Evolutionary conservation across 2,329 filamentous ascomycete species (phyloP), one percentile per base, ranked within the genome.

Genomic region (Neofusicoccum sp.): DNA sequence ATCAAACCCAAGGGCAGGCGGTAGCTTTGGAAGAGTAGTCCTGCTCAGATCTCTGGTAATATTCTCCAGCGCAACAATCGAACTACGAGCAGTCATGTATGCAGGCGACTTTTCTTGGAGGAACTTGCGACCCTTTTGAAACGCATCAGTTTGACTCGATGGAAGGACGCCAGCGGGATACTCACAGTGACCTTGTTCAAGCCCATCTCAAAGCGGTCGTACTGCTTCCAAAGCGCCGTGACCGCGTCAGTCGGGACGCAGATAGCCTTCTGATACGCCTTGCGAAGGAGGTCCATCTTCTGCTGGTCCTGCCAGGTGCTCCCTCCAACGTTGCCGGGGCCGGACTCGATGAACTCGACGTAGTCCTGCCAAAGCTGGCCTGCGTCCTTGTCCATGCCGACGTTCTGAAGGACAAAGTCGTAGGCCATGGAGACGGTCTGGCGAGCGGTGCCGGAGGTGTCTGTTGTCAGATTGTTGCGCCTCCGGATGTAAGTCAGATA

Each of bases 401-500:
- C 88, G 66, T 90, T 90, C 66, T 91, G 85, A 47, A 99, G 85
- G 6, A 96, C 93, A 70, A 96, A 92, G 65, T 98, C 92, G 75
- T 97, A 99, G 2, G 92, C 90, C 65, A 91, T 88, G 20, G 87
- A 88, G 60, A 99, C 88, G 6, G 89, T 89, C 65, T 86, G 84
- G 63, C 95, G 89, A 49, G 91, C 90, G 65, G 87, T 81, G 20
- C 91, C 91, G 38, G 84, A 85, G 1, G 88, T 80, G 71, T 98
- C 95, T 69, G 89, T 87, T 44, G 83, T 91, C 62, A 98, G 80
- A 65, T 96, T 93, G 74, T 97, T 95, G 65, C 91, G 86, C 49
- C 95, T 89, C 58, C 95, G 91, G 64, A 98, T 90, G 73, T 98
- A 97, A 75, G 97, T 92, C 63, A 99, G 86, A 73, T 99, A 99